Percentiles rank a stretch among this genome's conserved stretches.
These are phyloP conservation scores for Pichia cabralensis DNA, from an alignment of 805 yeast genomes.

Conservation along the genomic window DNA sequence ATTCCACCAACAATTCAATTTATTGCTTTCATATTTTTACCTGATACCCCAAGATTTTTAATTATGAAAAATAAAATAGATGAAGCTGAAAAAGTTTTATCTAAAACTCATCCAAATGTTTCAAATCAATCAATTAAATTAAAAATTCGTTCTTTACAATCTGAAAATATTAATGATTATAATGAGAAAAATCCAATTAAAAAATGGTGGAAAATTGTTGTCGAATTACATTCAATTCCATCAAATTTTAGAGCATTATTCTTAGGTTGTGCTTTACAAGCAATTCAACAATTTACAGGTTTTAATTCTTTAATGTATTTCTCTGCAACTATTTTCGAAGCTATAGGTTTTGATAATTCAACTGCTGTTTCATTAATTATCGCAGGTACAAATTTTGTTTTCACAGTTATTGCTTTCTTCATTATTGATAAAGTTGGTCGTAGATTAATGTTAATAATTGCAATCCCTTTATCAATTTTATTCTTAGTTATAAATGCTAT, in stretches of 20 bases:
- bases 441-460: constrained; percentile 63
- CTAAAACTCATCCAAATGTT: constrained; percentile 52
- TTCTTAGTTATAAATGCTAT: constrained; percentile 75
- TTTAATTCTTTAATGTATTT: constrained; percentile 95
- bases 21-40: constrained; percentile 69
- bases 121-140: constrained; percentile 53
- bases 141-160: constrained; percentile 57
- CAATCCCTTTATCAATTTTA: constrained; percentile 78
- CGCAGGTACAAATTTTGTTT: constrained; percentile 89
- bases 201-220: constrained; percentile 51
- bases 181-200: constrained; percentile 26
- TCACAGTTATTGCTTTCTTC: constrained; percentile 77
- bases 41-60: constrained; percentile 91
- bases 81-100: constrained; percentile 57
- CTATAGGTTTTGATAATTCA: constrained; percentile 80
- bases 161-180: constrained; percentile 33
- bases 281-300: constrained; percentile 94
- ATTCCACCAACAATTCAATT: constrained; percentile 79
- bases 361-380: constrained; percentile 92
- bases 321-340: constrained; percentile 83
- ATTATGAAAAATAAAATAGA: constrained; percentile 59
- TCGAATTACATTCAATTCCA: constrained; percentile 53
- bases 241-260: constrained; percentile 84
- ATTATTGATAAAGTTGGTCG: constrained; percentile 86
- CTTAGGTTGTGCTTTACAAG: constrained; percentile 89